phyloP scores from a whole-genome alignment of 2,329 filamentous ascomycete genomes.

The Annulohypoxylon truncatum region DNA sequence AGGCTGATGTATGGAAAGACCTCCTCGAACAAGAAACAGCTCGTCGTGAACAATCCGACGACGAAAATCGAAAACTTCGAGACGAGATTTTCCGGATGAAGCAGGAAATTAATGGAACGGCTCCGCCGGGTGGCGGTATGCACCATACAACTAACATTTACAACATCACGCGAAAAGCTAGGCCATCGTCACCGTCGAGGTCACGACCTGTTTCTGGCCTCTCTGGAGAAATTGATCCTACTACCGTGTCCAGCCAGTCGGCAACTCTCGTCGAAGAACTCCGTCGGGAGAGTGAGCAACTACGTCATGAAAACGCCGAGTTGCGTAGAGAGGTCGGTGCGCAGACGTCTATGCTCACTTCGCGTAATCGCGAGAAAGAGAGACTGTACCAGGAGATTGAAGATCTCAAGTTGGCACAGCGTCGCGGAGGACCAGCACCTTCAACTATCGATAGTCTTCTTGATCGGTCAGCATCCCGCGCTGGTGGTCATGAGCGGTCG shows the following conservation, averaged over 20 bases:
- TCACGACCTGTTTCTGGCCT: slow-evolving; percentile 62
- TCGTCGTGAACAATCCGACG: slow-evolving; percentile 88
- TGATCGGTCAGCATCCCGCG: slow-evolving; percentile 91
- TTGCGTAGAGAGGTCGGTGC: slow-evolving; percentile 91
- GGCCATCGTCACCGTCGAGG: slow-evolving; percentile 58
- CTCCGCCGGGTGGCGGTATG: slow-evolving; percentile 44
- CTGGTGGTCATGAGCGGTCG: slow-evolving; percentile 75
- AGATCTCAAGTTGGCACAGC: slow-evolving; percentile 88
- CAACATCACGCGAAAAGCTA: slow-evolving; percentile 69
- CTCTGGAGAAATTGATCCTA: slow-evolving; percentile 63
- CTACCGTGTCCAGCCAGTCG: slow-evolving; percentile 66
- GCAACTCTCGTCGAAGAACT: slow-evolving; percentile 82
- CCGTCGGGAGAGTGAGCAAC: slow-evolving; percentile 74
- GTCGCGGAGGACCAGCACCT: slow-evolving; percentile 72
- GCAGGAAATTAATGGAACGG: slow-evolving; percentile 62
- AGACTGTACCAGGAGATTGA: slow-evolving; percentile 97
- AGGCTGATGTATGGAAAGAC: slow-evolving; percentile 92
- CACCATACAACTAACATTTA: slow-evolving; percentile 75
- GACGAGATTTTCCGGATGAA: slow-evolving; percentile 84
- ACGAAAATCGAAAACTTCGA: slow-evolving; percentile 84
- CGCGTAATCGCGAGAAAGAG: slow-evolving; percentile 93
- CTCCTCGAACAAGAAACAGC: slow-evolving; percentile 92
- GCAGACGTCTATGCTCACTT: slow-evolving; percentile 97
- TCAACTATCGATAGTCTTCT: slow-evolving; percentile 88
- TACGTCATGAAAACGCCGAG: slow-evolving; percentile 93